Base-by-base conservation (phyloP, 1,139 yeast species). In the Kodamaea suecica region DNA sequence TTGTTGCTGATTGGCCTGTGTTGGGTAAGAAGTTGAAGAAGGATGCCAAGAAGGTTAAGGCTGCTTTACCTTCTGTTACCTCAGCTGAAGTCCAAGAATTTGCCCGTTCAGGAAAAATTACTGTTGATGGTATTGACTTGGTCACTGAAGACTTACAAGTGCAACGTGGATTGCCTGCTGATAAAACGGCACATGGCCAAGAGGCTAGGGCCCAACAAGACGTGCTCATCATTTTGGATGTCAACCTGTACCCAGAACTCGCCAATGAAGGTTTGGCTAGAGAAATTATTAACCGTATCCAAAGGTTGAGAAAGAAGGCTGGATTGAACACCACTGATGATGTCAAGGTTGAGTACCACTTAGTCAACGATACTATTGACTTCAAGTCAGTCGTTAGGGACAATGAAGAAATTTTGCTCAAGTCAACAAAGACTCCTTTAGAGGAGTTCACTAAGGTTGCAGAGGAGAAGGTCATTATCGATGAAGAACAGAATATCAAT, bases 1-100 rank as follows among this genome's bases (percentile, higher is more conserved):
- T 92, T 32, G 95, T 85, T 59, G 98, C 98, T 31, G 99, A 94
- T 68, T 94, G 99, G 99, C 95, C 97, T 36, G 87, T 88, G 12
- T 76, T 94, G 49, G 99, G 99, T 67, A 92, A 92, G 76, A 92
- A 92, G 65, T 78, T 94, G 62, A 90, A 90, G 78, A 81, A 81
- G 59, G 97, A 90, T 54, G 95, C 86, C 46, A 87, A 84, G 69
- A 84, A 78, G 61, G 98, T 94, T 42, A 92, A 92, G 74, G 95
- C 83, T 55, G 97, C 95, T 17, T 75, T 94, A 50, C 97, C 97
- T 45, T 59, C 59, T 13, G 77, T 94, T 36, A 63, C 92, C 20
- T 84, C 96, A 14, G 84, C 72, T 14, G 88, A 87, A 41, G 97
- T 92, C 34, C 86, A 85, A 64, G 62, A 67, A 25, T 94, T 83